Evolutionary conservation across 2,329 filamentous ascomycete genomes (phyloP), one percentile per base, ranked within the genome.

Genomic region (Aspergillus sp.): DNA sequence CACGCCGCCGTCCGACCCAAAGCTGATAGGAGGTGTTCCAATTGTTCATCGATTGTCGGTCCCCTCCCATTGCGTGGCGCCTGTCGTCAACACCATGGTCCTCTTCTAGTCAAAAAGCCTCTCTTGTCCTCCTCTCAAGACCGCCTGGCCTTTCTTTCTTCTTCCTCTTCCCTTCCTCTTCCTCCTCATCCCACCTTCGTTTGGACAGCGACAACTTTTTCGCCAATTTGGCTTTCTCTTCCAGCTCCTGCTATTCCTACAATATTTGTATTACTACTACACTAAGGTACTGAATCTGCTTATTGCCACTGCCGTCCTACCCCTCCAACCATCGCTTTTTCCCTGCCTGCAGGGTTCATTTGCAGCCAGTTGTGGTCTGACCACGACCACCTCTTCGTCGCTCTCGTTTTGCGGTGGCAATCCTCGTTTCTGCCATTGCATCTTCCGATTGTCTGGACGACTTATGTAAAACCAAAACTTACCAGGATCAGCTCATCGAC

Each of bases 1-100:
- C 56, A 55, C 54, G 57, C 58, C 49, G 49, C 58, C 55, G 53
- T 62, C 60, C 57, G 51, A 60, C 56, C 36, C 36, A 42, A 49
- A 57, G 55, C 58, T 62, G 63, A 67, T 64, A 63, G 62, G 60
- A 63, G 57, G 57, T 29, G 58, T 63, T 60, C 55, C 54, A 63
- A 54, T 56, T 26, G 54, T 42, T 55, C 56, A 53, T 59, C 42
- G 51, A 47, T 29, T 52, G 47, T 52, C 47, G 42, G 53, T 39
- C 47, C 59, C 61, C 56, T 60, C 58, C 61, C 39, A 66, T 70
- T 70, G 69, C 68, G 69, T 70, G 69, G 67, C 69, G 64, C 52
- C 60, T 62, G 65, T 65, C 64, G 66, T 69, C 68, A 67, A 69
- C 56, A 52, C 54, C 56, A 56, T 24, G 51, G 46, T 51, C 56